These are phyloP conservation scores for Xylaria cubensis DNA, from an alignment of 495 filamentous ascomycete genomes.

Conservation along the genomic window DNA sequence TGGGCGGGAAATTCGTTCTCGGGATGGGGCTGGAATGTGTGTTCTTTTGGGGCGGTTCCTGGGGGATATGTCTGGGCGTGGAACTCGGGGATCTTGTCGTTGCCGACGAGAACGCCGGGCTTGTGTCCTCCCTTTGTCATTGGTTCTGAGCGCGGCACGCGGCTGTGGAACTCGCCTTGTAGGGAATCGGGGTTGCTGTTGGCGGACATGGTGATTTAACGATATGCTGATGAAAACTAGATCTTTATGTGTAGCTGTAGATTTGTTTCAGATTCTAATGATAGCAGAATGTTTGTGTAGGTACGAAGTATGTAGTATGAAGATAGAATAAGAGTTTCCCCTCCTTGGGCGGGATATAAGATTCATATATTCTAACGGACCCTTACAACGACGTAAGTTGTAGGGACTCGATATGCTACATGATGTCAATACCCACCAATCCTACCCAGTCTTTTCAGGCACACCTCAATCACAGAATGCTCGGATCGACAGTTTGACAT, in stretches of 20 bases:
- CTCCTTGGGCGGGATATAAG: neutral
- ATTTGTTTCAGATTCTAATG: neutral
- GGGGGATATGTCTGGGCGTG: slow-evolving; percentile 63
- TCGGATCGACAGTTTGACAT: slow-evolving; percentile 11
- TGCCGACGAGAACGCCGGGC: slow-evolving; percentile 65
- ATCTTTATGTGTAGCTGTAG: neutral
- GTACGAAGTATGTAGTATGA: neutral
- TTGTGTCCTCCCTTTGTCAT: slow-evolving; percentile 65
- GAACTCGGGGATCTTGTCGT: slow-evolving; percentile 69
- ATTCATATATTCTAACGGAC: slow-evolving; percentile 8
- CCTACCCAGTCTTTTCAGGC: neutral
- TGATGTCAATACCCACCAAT: slow-evolving; percentile 20
- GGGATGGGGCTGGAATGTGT: slow-evolving; percentile 66
- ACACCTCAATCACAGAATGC: neutral
- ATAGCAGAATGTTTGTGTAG: too few relatives aligned
- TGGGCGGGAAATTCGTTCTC: slow-evolving; percentile 54
- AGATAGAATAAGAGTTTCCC: neutral
- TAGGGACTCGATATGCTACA: neutral
- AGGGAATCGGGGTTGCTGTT: slow-evolving; percentile 60
- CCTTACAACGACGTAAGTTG: neutral
- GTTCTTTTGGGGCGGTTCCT: slow-evolving; percentile 68
- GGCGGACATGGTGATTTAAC: slow-evolving; percentile 55
- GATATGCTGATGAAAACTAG: neutral
- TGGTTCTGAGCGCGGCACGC: slow-evolving; percentile 58
- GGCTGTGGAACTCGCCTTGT: slow-evolving; percentile 65